Evolutionary conservation across 192 early-diverging fungal genomes (phyloP), one percentile per base, ranked within the genome.

Genomic region (Podila clonocystis): DNA sequence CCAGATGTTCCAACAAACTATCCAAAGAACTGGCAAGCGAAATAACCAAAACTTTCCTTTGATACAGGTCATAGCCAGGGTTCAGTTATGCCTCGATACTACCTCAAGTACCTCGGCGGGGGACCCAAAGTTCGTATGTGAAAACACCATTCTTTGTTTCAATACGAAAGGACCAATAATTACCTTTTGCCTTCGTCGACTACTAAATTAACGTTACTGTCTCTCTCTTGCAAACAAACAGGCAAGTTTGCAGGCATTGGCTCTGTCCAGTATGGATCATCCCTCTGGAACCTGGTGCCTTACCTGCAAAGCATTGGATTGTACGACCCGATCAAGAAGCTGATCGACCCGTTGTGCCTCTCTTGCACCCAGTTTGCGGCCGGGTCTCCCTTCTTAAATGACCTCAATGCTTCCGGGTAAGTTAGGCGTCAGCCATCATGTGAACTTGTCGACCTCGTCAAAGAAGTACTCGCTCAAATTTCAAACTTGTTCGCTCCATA

Each of bases 181-280:
- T 11, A 6, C 9, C 9, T 63, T 20, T 7, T 49, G 2, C 17
- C 9, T 34, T 36, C 34, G 34, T 36, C 34, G 9, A 2, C 34
- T 36, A 36, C 34, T 9, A 36, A 36, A 36, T 36, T 36, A 9
- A 36, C 34, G 0, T 0, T 19, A 9, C 28, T 24, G 24, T 36
- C 17, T 48, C 17, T 48, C 48, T 50, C 34, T 29, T 64, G 1
- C 6, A 36, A 7, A 13, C 30, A 17, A 8, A 28, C 41, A 68
- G 59, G 50, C 60, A 63, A 74, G 45, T 75, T 68, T 33, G 67
- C 73, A 9, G 58, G 61, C 15, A 58, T 68, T 13, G 65, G 60
- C 0, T 57, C 66, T 6, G 45, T 63, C 52, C 50, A 57, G 36
- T 68, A 68, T 20, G 67, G 72, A 50, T 67, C 65, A n/a, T 36